Evolutionary conservation across 2,329 filamentous ascomycete genomes (phyloP).

Genomic region (Aphanoascus verrucosus): DNA sequence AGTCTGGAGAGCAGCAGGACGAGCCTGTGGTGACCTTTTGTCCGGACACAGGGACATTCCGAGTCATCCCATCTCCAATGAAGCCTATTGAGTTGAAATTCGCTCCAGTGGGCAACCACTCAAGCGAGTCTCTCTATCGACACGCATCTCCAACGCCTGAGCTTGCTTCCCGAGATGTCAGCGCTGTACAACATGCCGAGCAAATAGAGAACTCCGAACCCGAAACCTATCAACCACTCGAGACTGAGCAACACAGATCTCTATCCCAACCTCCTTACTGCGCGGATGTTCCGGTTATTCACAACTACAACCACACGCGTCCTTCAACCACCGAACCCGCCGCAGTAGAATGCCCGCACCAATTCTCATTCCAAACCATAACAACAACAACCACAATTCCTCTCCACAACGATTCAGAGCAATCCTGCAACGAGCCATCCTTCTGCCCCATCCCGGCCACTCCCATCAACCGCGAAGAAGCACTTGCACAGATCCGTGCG

Average conservation of each 20-base stretch:
- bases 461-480: slow-evolving; percentile 39
- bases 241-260: not conserved
- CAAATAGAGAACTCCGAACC: not conserved
- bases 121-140: not conserved
- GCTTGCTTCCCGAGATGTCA: not conserved
- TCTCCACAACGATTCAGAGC: slow-evolving; percentile 22
- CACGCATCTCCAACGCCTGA: not conserved
- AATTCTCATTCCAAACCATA: slow-evolving; percentile 13
- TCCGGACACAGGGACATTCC: slow-evolving; percentile 36
- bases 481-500: slow-evolving; percentile 41
- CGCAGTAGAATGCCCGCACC: not conserved
- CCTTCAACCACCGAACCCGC: not conserved
- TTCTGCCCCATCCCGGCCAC: slow-evolving; percentile 30
- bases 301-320: not conserved
- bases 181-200: not conserved
- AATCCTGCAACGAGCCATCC: slow-evolving; percentile 15
- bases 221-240: not conserved
- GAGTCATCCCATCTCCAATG: slow-evolving; percentile 29
- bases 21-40: slow-evolving; percentile 35
- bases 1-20: slow-evolving; percentile 15
- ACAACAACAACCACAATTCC: slow-evolving; percentile 26
- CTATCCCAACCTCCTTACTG: not conserved
- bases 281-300: not conserved
- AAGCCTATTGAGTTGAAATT: not conserved
- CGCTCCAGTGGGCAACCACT: not conserved